Percentiles rank a stretch among this genome's conserved stretches.
Conservation (phyloP, 2,329 filamentous ascomycete species). For the Didymella lethalis region DNA sequence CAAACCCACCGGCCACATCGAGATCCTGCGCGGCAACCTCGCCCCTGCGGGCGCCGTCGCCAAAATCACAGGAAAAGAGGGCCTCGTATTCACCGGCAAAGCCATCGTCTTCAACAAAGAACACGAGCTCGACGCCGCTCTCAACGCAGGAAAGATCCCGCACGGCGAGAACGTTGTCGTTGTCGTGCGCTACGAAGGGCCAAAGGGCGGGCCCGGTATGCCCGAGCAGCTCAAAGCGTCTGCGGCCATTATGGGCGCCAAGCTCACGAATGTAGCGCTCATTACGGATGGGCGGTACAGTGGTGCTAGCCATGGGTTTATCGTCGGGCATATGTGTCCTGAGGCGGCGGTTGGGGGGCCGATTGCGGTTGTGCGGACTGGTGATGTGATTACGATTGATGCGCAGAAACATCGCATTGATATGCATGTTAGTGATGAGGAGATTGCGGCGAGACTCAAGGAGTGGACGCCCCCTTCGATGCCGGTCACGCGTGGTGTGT, state of each 20-base stretch:
- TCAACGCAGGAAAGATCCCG: conserved; percentile 74
- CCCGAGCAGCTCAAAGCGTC: conserved; percentile 90
- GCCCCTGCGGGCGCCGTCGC: conserved; percentile 89
- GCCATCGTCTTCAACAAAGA: conserved; percentile 90
- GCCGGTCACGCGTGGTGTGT: conserved; percentile 78
- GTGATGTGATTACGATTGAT: conserved; percentile 86
- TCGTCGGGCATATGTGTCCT: conserved; percentile 90
- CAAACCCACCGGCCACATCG: conserved; percentile 85
- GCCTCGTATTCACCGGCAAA: conserved; percentile 78
- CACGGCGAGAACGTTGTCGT: conserved; percentile 84
- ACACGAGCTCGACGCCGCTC: conserved; percentile 75
- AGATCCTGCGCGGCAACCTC: conserved; percentile 86
- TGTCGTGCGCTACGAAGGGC: conserved; percentile 91
- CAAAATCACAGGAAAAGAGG: conserved; percentile 97
- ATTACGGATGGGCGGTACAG: conserved; percentile 92
- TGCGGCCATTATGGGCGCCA: conserved; percentile 91
- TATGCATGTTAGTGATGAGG: conserved; percentile 76
- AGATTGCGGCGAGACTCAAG: conserved; percentile 69
- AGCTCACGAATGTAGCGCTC: conserved; percentile 84
- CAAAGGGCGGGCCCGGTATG: conserved; percentile 94
- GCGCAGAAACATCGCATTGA: conserved; percentile 76
- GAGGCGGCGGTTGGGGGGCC: conserved; percentile 90
- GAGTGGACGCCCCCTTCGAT: conserved; percentile 75
- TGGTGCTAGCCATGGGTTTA: conserved; percentile 89
- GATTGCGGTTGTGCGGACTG: conserved; percentile 81